These are phyloP conservation scores for Actinomucor elegans DNA, from an alignment of 371 early-diverging fungal genomes.

Conservation along the genomic window DNA sequence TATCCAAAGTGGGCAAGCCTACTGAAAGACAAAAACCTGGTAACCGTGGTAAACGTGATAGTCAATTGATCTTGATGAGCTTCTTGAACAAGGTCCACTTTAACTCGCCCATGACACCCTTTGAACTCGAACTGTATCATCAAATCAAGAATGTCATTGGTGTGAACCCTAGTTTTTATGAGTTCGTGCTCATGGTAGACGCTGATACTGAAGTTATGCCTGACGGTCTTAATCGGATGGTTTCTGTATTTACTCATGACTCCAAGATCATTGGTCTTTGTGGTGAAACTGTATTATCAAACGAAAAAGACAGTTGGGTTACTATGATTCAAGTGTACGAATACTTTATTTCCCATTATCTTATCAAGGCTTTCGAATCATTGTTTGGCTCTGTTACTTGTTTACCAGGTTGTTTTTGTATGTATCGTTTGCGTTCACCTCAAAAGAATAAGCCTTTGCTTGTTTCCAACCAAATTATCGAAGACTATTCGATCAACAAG, in stretches of 20 bases:
- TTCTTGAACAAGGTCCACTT: conserved; percentile 80
- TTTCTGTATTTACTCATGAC: conserved; percentile 74
- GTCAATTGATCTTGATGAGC: conserved; percentile 80
- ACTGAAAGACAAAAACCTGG: conserved; percentile 71
- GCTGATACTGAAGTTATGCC: conserved; percentile 69
- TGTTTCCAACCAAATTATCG: conserved; percentile 85
- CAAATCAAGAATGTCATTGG: conserved; percentile 86
- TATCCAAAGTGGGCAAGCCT: conserved; percentile 81
- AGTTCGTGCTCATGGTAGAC: conserved; percentile 67
- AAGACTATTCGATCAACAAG: conserved; percentile 92
- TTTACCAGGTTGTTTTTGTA: conserved; percentile 90
- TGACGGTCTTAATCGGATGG: conserved; percentile 61
- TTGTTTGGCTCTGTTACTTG: conserved; percentile 88
- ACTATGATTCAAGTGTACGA: conserved; percentile 89
- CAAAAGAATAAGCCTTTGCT: conserved; percentile 87
- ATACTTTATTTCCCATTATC: conserved; percentile 88
- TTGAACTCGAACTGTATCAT: conserved; percentile 90
- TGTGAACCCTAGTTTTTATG: conserved; percentile 77
- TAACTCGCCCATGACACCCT: conserved; percentile 75
- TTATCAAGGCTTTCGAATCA: conserved; percentile 89
- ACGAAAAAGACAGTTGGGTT: conserved; percentile 84
- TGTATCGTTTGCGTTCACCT: conserved; percentile 88
- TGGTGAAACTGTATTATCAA: conserved; percentile 78
- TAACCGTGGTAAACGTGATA: conserved; percentile 88
- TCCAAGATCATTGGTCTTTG: conserved; percentile 78